Conservation (phyloP, 164 flowering plant genomes). For the Vitis rotundifolia region DNA sequence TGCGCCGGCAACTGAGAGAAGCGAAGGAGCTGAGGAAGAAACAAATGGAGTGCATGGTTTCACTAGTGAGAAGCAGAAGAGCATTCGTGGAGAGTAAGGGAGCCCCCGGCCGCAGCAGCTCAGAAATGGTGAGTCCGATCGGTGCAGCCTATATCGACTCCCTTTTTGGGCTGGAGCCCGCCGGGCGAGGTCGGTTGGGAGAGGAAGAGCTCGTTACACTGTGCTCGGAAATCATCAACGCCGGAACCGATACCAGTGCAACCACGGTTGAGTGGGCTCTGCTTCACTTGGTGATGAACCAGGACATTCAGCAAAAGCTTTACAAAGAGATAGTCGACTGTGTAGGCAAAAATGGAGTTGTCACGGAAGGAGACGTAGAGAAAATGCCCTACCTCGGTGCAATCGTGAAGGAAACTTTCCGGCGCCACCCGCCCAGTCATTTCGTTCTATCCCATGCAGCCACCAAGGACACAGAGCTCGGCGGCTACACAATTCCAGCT, state of each 20-base stretch:
- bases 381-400: conserved; percentile 69
- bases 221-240: conserved; percentile 75
- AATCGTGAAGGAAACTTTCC: conserved; percentile 73
- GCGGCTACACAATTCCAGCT: conserved; percentile 69
- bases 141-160: conserved; percentile 92
- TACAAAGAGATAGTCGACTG: conserved; percentile 53
- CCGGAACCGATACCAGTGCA: conserved; percentile 92
- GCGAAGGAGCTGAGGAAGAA: conserved; percentile 60
- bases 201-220: conserved; percentile 81
- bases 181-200: conserved; percentile 46
- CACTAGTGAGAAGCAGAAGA: conserved; percentile 53
- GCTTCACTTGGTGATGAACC: conserved; percentile 62
- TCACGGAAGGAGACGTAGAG: conserved; percentile 61
- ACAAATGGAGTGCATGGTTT: conserved; percentile 69
- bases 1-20: conserved; percentile 47
- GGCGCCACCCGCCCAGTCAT: conserved; percentile 92
- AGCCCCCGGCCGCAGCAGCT: neutral
- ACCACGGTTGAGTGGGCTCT: conserved; percentile 82
- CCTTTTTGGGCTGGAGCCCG: conserved; percentile 47
- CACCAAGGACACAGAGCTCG: conserved; percentile 56
- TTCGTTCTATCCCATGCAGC: conserved; percentile 79
- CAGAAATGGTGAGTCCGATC: conserved; percentile 63
- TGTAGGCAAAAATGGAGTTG: conserved; percentile 52
- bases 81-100: conserved; percentile 47
- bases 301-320: conserved; percentile 62